Conservation (phyloP, 2,329 filamentous ascomycete genomes). For the Paecilomyces sp. region DNA sequence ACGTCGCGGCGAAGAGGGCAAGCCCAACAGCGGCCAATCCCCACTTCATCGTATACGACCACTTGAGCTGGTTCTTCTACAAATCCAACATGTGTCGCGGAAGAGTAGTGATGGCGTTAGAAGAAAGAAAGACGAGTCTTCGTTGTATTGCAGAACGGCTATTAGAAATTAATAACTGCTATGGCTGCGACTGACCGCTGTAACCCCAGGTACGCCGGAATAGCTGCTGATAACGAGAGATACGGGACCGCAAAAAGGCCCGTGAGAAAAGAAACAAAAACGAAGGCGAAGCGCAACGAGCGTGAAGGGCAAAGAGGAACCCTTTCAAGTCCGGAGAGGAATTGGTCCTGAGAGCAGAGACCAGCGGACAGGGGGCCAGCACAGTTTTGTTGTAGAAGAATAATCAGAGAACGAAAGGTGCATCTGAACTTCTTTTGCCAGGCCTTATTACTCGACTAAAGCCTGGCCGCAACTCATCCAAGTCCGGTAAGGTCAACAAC, state of each 20-base stretch:
- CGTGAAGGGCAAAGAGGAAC: neutral
- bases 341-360: neutral
- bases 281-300: neutral
- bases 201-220: neutral
- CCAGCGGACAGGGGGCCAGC: neutral
- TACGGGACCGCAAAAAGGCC: neutral
- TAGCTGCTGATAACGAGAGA: conserved; percentile 1
- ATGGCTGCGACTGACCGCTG: neutral
- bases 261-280: neutral
- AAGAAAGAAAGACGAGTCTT: neutral
- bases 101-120: neutral
- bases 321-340: neutral
- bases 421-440: neutral
- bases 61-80: conserved; percentile 5
- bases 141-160: neutral
- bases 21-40: conserved; percentile 17
- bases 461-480: neutral
- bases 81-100: conserved; percentile 15
- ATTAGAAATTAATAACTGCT: neutral
- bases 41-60: conserved; percentile 24
- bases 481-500: neutral
- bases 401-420: neutral
- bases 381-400: neutral
- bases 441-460: neutral
- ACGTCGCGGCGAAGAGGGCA: conserved; percentile 18